Base-by-base conservation (phyloP, 2,329 filamentous ascomycete species). In the Aspergillus sp. region DNA sequence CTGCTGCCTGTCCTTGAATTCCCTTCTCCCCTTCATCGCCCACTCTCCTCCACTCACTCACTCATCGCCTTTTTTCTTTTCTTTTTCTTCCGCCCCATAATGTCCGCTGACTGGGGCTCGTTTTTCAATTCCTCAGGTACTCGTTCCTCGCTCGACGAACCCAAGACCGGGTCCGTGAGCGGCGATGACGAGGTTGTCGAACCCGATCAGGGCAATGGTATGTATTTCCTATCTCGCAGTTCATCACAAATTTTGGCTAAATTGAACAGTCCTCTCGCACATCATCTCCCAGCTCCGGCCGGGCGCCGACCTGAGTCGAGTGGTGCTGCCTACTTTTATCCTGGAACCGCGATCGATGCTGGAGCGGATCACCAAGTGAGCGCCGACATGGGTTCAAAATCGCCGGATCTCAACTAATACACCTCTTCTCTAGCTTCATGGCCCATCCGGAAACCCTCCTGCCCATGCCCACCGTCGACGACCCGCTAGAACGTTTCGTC, bases 311-410 rank as follows among this genome's bases (percentile, higher is more conserved):
- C 82, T 99, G 68, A 96, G 92, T 78, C 87, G 94, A 69, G 93
- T 99, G 63, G 94, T 95, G 39, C 83, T 99, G 58, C 95, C 95
- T 46, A 99, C 95, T 52, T 99, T 99, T 76, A 99, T 99, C 71
- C 87, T 99, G 68, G 95, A 99, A 77, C 95, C 95, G 24, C 88
- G 93, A 72, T 97, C 93, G 69, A 99, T 99, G 95, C 82, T 99
- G 69, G 95, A 99, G 80, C 87, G 95, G 69, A 99, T 99, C 75
- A 99, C 95, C 71, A 99, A 99, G 93, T 96, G 81, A 56, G 56
- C 65, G 16, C 18, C 29, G 20, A n/a, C 36, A 9, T n/a, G 36
- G 5, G 2, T 20, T 16, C 22, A 31, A 22, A 22, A 18, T n/a
- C 2, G 49, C 52, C 14, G 14, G 39, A 36, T 45, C 32, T 56